Evolutionary conservation across 768 basidiomycete species (phyloP).

Genomic region (Zangia roseola): DNA sequence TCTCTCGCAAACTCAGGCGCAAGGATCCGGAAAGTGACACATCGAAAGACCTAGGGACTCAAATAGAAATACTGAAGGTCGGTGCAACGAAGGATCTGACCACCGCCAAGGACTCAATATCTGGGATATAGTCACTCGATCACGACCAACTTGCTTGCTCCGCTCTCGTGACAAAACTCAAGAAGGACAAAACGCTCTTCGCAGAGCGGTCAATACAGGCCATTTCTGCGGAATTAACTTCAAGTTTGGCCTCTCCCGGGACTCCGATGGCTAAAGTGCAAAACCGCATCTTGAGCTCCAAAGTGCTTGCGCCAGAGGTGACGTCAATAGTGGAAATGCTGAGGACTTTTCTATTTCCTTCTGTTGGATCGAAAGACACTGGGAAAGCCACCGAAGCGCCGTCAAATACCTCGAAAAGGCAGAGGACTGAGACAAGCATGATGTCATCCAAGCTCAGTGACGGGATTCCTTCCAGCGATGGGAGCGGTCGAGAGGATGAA

Average conservation of each 20-base stretch:
- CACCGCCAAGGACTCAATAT: not conserved
- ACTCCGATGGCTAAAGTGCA: constrained; percentile 59
- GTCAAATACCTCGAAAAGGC: constrained; percentile 11
- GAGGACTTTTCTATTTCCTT: constrained; percentile 39
- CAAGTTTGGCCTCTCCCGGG: constrained; percentile 35
- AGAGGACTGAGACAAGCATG: not conserved
- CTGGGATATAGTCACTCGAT: constrained; percentile 47
- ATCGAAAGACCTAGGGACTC: constrained; percentile 51
- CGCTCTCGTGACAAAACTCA: constrained; percentile 70
- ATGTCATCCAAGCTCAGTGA: constrained; percentile 1
- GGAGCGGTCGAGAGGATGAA: constrained; percentile 27
- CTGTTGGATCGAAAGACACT: constrained; percentile 14
- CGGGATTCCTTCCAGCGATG: not conserved
- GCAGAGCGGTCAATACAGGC: constrained; percentile 48
- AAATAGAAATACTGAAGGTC: constrained; percentile 69
- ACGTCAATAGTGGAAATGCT: constrained; percentile 50
- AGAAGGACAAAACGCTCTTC: constrained; percentile 64
- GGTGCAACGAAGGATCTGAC: constrained; percentile 4
- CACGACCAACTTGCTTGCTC: constrained; percentile 58
- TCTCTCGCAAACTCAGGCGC: constrained; percentile 23
- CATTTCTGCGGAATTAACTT: constrained; percentile 44
- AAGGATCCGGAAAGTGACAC: constrained; percentile 39
- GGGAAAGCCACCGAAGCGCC: constrained; percentile 11
- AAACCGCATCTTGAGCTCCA: constrained; percentile 74
- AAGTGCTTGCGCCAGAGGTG: constrained; percentile 63